Evolutionary conservation across 169 alveolate genomes (phyloP).

Genomic region (Eimeria zaria): DNA sequence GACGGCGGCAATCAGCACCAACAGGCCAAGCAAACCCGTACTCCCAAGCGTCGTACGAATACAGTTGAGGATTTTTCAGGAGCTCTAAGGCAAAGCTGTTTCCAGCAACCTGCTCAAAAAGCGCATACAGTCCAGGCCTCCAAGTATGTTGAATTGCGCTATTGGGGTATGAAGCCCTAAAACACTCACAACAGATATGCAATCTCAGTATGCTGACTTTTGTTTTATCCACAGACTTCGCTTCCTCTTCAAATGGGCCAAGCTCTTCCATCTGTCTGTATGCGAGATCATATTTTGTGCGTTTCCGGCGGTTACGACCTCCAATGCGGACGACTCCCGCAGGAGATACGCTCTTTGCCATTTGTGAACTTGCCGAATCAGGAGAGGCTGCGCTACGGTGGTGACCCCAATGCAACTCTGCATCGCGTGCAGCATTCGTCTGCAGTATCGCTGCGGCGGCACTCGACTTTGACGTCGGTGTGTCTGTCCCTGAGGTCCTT

Average conservation of each 20-base stretch:
- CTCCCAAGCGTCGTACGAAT: slow-evolving; percentile 83
- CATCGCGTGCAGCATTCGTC: slow-evolving; percentile 31
- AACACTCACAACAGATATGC: not conserved
- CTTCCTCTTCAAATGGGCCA: slow-evolving; percentile 84
- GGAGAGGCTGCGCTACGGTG: slow-evolving; percentile 44
- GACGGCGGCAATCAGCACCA: slow-evolving; percentile 87
- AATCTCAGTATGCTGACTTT: slow-evolving; percentile 64
- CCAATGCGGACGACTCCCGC: slow-evolving; percentile 83
- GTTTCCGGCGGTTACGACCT: slow-evolving; percentile 81
- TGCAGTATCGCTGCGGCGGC: slow-evolving; percentile 19
- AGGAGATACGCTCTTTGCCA: slow-evolving; percentile 84
- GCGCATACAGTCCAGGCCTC: not conserved
- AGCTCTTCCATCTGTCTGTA: slow-evolving; percentile 85
- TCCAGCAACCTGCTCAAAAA: slow-evolving; percentile 76
- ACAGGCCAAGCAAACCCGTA: slow-evolving; percentile 83
- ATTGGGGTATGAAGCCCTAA: not conserved
- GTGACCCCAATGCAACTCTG: slow-evolving; percentile 24
- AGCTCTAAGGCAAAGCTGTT: slow-evolving; percentile 83
- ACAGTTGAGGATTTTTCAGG: slow-evolving; percentile 80
- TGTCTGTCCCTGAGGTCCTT: slow-evolving; percentile 43
- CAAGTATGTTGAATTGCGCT: not conserved
- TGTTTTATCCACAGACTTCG: slow-evolving; percentile 79
- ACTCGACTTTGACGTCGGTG: slow-evolving; percentile 23
- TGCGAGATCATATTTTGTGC: slow-evolving; percentile 85
- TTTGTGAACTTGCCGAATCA: slow-evolving; percentile 45